Percentiles rank a stretch among this genome's conserved stretches.
Conservation (phyloP, 768 basidiomycete species). For the Lactifluus pinguis region DNA sequence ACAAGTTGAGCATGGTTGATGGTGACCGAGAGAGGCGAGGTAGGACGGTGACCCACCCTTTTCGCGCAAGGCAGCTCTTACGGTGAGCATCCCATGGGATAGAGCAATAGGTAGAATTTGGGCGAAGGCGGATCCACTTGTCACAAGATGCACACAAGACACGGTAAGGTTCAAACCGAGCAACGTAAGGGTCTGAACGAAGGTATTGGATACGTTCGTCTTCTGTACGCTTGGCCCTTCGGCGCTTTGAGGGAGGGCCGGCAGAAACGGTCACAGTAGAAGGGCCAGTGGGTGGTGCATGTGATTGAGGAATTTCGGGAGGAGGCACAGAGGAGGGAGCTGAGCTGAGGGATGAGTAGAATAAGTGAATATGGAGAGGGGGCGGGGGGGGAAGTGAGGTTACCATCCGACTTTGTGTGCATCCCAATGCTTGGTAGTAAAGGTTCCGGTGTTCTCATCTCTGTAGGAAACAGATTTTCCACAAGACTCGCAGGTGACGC, state of each 20-base stretch:
- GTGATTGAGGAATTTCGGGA: neutral
- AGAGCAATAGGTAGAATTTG: conserved; percentile 82
- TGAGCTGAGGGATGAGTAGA: neutral
- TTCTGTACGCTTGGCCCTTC: conserved; percentile 68
- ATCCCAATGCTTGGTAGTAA: conserved; percentile 62
- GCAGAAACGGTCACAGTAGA: neutral
- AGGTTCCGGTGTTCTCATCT: conserved; percentile 51
- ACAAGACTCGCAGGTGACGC: conserved; percentile 58
- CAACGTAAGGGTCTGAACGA: conserved; percentile 64
- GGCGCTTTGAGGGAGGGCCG: conserved; percentile 38
- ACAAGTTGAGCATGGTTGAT: conserved; percentile 22
- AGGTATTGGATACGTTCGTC: conserved; percentile 66
- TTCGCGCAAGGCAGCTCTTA: conserved; percentile 74
- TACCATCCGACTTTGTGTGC: conserved; percentile 55
- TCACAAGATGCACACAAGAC: conserved; percentile 74
- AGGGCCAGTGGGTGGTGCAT: neutral
- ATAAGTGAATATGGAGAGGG: neutral
- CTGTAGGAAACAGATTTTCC: conserved; percentile 54
- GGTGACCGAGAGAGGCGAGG: neutral
- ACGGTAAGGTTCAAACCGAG: conserved; percentile 72
- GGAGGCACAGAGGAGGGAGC: conserved; percentile 5
- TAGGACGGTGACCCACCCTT: conserved; percentile 40
- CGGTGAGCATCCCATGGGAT: conserved; percentile 84
- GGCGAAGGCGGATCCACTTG: conserved; percentile 79
- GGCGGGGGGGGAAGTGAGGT: neutral